Conservation (phyloP, 2,329 filamentous ascomycete species). For the Beauveria brongniartii region DNA sequence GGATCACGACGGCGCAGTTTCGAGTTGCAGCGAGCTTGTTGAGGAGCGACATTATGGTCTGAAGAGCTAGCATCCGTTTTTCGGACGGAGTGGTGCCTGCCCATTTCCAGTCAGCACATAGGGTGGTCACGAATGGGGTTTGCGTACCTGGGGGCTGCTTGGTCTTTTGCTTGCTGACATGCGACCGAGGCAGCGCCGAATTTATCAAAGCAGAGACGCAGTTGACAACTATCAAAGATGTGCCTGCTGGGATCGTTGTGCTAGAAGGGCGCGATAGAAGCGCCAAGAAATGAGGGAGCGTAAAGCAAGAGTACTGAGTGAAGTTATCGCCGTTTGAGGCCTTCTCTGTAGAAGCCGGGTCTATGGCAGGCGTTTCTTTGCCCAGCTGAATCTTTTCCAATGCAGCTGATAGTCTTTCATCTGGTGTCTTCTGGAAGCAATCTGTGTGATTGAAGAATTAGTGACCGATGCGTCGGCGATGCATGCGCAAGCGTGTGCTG, state of each 20-base stretch:
- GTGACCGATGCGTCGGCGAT: conserved; percentile 1
- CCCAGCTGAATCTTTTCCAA: conserved; percentile 16
- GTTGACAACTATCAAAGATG: conserved; percentile 68
- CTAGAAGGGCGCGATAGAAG: conserved; percentile 61
- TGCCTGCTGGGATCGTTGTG: conserved; percentile 52
- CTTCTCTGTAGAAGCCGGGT: conserved; percentile 11
- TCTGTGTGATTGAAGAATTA: conserved; percentile 24
- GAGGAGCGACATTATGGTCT: conserved; percentile 60
- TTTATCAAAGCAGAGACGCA: conserved; percentile 70
- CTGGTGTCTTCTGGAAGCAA: conserved; percentile 36
- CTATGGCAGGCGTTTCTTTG: conserved; percentile 3
- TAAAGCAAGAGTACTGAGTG: conserved; percentile 44
- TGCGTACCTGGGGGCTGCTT: conserved; percentile 34
- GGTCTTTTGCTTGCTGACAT: conserved; percentile 28
- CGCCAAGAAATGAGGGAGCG: conserved; percentile 66
- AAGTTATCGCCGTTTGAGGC: conserved; percentile 27
- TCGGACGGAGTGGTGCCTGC: conserved; percentile 29
- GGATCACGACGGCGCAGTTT: conserved; percentile 64
- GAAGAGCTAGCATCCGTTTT: conserved; percentile 44
- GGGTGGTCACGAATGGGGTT: background rate
- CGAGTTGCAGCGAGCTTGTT: conserved; percentile 67
- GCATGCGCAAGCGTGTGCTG: background rate
- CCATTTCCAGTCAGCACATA: background rate
- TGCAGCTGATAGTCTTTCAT: conserved; percentile 21
- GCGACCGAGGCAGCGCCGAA: conserved; percentile 61